A percentile compares a stretch with the other conserved stretches of the same genome.
phyloP scores from a whole-genome alignment of 169 alveolate species.

The Eimeria maxima region DNA sequence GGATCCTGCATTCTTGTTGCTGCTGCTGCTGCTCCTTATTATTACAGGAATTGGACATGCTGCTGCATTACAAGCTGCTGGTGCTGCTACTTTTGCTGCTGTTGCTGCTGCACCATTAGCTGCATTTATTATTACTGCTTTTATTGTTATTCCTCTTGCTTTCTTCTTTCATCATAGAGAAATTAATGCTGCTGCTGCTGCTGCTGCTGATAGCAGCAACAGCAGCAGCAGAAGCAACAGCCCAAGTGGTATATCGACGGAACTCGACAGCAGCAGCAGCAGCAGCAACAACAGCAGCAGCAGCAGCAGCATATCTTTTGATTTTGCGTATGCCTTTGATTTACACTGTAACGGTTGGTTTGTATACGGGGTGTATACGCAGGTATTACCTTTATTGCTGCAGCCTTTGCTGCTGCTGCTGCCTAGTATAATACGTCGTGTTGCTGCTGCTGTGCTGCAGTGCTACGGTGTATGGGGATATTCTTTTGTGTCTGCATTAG shows the following conservation, averaged over 20 bases:
- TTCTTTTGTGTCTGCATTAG: conserved; percentile 6
- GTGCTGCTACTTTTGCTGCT: conserved; percentile 31
- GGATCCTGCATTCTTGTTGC: conserved; percentile 35
- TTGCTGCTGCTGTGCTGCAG: conserved; percentile 28
- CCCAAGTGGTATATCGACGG: background rate
- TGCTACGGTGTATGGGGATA: conserved; percentile 49
- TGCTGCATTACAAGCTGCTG: conserved; percentile 35
- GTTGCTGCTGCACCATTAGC: conserved; percentile 1
- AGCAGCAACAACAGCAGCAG: background rate
- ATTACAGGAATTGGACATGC: background rate
- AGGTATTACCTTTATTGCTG: conserved; percentile 10
- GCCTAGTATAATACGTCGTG: background rate
- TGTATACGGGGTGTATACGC: conserved; percentile 42
- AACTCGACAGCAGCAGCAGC: no score
- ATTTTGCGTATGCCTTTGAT: conserved; percentile 23
- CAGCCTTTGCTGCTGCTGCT: conserved; percentile 12
- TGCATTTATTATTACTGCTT: background rate
- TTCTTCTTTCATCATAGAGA: background rate
- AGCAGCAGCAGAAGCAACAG: conserved; percentile 47
- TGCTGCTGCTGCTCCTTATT: conserved; percentile 43
- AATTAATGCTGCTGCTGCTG: background rate
- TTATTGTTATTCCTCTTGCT: background rate
- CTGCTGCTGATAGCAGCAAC: background rate
- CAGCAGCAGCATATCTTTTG: background rate
- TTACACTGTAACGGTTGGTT: conserved; percentile 32